phyloP scores from a whole-genome alignment of 1,284 basidiomycete species.

The Meira nashicola region DNA sequence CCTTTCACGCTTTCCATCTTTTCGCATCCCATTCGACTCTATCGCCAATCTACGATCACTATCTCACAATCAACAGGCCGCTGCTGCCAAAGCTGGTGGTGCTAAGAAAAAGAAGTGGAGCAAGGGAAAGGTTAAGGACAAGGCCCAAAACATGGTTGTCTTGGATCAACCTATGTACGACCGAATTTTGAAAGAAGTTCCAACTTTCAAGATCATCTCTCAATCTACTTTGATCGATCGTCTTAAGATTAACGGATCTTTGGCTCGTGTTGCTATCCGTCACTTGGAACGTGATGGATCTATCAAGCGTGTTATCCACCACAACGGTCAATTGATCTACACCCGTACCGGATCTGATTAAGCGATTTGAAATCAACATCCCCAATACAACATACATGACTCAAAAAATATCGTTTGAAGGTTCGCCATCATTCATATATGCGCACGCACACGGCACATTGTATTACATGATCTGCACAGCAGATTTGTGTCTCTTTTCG shows the following conservation, averaged over 20 bases:
- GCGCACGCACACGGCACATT: too few relatives aligned
- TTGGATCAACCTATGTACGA: slow-evolving; percentile 70
- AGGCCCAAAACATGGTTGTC: slow-evolving; percentile 75
- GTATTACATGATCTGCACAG: too few relatives aligned
- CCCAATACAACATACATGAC: neutral
- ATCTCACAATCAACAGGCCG: slow-evolving; percentile 2
- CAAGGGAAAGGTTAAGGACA: slow-evolving; percentile 99
- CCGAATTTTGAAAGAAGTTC: slow-evolving; percentile 98
- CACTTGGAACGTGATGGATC: slow-evolving; percentile 90
- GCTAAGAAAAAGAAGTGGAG: slow-evolving; percentile 99
- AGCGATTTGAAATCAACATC: neutral
- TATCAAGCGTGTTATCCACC: slow-evolving; percentile 96
- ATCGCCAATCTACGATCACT: too few relatives aligned
- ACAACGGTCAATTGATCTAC: slow-evolving; percentile 89
- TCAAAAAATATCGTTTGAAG: too few relatives aligned
- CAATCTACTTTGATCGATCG: slow-evolving; percentile 86
- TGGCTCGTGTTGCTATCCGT: slow-evolving; percentile 87
- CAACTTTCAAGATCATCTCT: slow-evolving; percentile 98
- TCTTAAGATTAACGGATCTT: slow-evolving; percentile 88
- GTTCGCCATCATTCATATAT: too few relatives aligned
- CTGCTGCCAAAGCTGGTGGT: slow-evolving; percentile 40
- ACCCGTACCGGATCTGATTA: slow-evolving; percentile 56
- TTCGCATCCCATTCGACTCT: too few relatives aligned
- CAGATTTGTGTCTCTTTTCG: too few relatives aligned
- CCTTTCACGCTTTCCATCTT: too few relatives aligned